Percentiles rank a stretch among this genome's conserved stretches.
phyloP scores from a whole-genome alignment of 1,284 basidiomycete species.

The Sporisorium sorghi region DNA sequence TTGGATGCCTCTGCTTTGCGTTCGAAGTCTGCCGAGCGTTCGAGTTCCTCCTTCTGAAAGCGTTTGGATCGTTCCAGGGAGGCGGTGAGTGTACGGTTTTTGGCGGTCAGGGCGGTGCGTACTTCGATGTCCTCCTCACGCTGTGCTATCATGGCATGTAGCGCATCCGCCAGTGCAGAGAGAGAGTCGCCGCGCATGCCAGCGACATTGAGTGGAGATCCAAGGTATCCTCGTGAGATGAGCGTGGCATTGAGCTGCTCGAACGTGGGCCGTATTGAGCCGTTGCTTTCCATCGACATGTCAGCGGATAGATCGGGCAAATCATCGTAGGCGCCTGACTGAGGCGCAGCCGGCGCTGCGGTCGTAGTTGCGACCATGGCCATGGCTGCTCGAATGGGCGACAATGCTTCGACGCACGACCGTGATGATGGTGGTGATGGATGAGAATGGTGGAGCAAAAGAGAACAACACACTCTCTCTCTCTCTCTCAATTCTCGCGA shows the following conservation, averaged over 20 bases:
- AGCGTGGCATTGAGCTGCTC: constrained; percentile 56
- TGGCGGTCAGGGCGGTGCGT: constrained; percentile 51
- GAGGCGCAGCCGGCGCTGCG: not conserved
- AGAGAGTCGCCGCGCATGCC: constrained; percentile 32
- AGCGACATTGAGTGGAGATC: constrained; percentile 36
- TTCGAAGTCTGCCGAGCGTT: constrained; percentile 42
- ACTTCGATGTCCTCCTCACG: constrained; percentile 57
- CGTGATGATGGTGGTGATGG: not conserved
- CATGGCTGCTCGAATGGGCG: constrained; percentile 2
- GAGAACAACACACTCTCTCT: constrained; percentile 35
- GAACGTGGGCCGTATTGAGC: constrained; percentile 39
- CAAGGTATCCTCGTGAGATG: constrained; percentile 52
- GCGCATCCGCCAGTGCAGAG: constrained; percentile 38
- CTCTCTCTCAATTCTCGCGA: constrained; percentile 34
- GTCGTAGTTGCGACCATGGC: not conserved
- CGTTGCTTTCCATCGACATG: constrained; percentile 22
- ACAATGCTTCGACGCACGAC: not conserved
- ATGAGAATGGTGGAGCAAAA: constrained; percentile 22
- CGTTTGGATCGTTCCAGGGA: constrained; percentile 47
- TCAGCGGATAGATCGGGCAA: constrained; percentile 41
- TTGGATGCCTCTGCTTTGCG: constrained; percentile 51
- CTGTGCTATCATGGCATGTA: constrained; percentile 57
- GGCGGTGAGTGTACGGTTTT: constrained; percentile 42
- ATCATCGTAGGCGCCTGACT: constrained; percentile 30
- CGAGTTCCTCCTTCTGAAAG: constrained; percentile 45